phyloP scores from a whole-genome alignment of 768 basidiomycete species.

The Plicaturopsis crispa region DNA sequence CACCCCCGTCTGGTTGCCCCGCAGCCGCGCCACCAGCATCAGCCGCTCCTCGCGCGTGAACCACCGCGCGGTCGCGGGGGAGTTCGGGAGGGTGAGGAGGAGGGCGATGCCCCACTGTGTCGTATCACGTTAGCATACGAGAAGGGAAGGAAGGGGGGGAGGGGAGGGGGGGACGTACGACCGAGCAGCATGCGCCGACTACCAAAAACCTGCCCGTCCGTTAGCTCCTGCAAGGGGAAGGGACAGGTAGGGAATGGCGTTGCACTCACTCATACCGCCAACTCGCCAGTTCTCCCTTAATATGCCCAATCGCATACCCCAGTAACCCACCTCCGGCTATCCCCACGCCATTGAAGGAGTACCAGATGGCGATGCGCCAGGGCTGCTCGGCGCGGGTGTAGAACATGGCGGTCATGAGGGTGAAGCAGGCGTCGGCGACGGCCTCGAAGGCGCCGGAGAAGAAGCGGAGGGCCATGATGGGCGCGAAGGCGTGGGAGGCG shows the following conservation, averaged over 20 bases:
- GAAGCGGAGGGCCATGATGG: slow-evolving; percentile 28
- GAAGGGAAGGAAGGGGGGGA: too few species aligned
- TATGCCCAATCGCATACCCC: slow-evolving; percentile 24
- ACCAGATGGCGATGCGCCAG: slow-evolving; percentile 26
- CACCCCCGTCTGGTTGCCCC: slow-evolving; percentile 19
- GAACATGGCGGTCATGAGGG: slow-evolving; percentile 29
- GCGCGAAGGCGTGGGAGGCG: slow-evolving; percentile 26
- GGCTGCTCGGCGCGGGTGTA: slow-evolving; percentile 34
- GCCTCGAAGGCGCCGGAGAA: slow-evolving; percentile 26
- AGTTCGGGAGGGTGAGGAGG: slow-evolving; percentile 25
- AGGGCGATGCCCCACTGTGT: slow-evolving; percentile 24
- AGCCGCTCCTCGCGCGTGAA: slow-evolving; percentile 23
- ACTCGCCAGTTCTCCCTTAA: slow-evolving; percentile 16
- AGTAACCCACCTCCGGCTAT: slow-evolving; percentile 31
- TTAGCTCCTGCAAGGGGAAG: neutral
- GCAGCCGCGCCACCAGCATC: slow-evolving; percentile 26
- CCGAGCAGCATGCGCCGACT: slow-evolving; percentile 23
- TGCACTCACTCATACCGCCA: slow-evolving; percentile 24
- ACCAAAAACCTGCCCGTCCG: slow-evolving; percentile 14
- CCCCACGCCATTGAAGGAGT: slow-evolving; percentile 31
- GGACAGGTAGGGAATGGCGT: neutral
- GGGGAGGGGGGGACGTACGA: too few species aligned
- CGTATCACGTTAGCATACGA: too few species aligned
- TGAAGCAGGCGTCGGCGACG: slow-evolving; percentile 9
- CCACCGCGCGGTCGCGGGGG: slow-evolving; percentile 22